Conservation (phyloP, 148 eudicot species). For the Rhododendron vialii region DNA sequence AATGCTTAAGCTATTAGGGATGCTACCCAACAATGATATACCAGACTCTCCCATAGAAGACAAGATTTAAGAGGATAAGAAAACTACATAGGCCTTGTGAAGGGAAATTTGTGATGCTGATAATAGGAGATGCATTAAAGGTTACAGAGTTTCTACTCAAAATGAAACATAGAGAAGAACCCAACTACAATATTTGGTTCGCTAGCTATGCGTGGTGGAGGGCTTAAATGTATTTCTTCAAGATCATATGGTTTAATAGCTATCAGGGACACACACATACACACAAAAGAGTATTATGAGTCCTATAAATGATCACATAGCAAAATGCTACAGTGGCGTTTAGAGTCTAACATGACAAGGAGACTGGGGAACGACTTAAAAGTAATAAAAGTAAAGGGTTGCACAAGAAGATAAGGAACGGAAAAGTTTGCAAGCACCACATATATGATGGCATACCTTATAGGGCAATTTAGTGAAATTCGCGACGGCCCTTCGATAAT, state of each 20-base stretch:
- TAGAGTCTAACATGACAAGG: not conserved
- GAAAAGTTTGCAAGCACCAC: not conserved
- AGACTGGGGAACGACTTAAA: not conserved
- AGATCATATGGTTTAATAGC: not conserved
- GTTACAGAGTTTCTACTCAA: not conserved
- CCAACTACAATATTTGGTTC: not conserved
- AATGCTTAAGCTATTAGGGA: not conserved
- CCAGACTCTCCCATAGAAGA: not conserved
- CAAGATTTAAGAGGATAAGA: not conserved
- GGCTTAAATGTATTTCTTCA: not conserved
- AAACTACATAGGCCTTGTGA: not conserved
- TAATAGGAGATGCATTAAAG: not conserved
- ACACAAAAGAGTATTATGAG: not conserved
- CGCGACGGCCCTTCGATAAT: slow-evolving; percentile 78
- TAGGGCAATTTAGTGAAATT: slow-evolving; percentile 82
- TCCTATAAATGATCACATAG: not conserved
- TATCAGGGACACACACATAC: not conserved
- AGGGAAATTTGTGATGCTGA: not conserved
- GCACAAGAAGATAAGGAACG: not conserved
- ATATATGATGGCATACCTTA: slow-evolving; percentile 47
- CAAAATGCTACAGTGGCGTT: not conserved
- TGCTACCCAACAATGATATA: not conserved
- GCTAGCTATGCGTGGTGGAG: not conserved
- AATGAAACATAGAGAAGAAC: not conserved
- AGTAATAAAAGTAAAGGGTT: not conserved